Base-by-base conservation (phyloP, 2,329 filamentous ascomycete genomes). In the Pezicula rhizophila region DNA sequence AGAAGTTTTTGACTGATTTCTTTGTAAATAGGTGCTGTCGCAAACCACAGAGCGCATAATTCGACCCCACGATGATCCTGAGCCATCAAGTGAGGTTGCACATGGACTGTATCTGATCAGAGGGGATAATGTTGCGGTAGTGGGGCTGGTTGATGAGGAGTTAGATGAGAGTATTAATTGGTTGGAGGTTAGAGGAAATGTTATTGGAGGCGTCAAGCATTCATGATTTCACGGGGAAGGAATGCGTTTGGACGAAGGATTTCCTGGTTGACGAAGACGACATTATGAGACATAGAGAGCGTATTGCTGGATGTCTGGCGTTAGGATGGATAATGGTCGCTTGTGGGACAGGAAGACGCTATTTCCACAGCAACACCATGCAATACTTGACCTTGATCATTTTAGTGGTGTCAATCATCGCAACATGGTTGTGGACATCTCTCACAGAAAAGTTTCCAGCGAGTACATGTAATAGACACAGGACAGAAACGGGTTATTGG, bases 111-210 rank as follows among this genome's bases (percentile, higher is more conserved):
- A 96, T 66, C 78, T 99, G 50, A 87, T 99, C 49, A 80, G 93
- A 52, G 93, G 93, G 46, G 93, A 99, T 66, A 96, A 95, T 63
- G 92, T 99, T 42, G 91, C 90, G 53, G 77, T 95, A 14, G 87
- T 93, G 50, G 93, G 93, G 2, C 74, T 95, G 49, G 84, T 99
- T 28, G 90, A 99, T 66, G 91, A 96, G 68, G 79, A 87, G 59
- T 73, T 97, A 51, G 93, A 99, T 70, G 79, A 77, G 35, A 90
- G 85, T 60, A 97, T 99, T 64, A 85, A 96, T 70, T 99, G 93
- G 93, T 77, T 78, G 17, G 84, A 95, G 67, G 93, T 99, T 35
- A 85, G 87, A 65, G 92, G 92, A 4, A 82, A 84, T 51, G 82
- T 86, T 26, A 86, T 97, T 60, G 89, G 89, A 50, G 83, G 82